These are phyloP conservation scores for Solanum hybrid DNA, from an alignment of 305 asterid genomes.

Conservation along the genomic window DNA sequence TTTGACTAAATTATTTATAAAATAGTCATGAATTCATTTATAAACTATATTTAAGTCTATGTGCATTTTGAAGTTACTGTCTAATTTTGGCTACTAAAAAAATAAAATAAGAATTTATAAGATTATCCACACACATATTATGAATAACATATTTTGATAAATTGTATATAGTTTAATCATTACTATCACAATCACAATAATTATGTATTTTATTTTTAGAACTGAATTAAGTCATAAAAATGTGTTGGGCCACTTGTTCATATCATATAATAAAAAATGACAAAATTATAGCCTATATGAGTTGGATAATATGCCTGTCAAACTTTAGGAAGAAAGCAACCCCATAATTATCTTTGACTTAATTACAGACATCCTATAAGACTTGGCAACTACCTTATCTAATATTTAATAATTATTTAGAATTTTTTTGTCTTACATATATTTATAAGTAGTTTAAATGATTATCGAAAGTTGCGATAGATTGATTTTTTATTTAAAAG, in stretches of 20 bases:
- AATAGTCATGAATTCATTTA: neutral
- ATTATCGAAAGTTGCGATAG: rapidly evolving
- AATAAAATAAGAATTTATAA: neutral
- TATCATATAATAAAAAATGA: neutral
- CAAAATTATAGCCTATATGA: neutral
- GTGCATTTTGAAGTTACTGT: neutral
- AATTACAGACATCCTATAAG: neutral
- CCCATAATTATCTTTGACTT: constrained; percentile 1
- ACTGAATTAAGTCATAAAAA: neutral
- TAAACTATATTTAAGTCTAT: neutral
- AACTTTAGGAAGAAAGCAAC: neutral
- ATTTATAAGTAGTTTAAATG: neutral
- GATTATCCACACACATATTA: neutral
- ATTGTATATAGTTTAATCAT: neutral
- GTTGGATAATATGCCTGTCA: neutral
- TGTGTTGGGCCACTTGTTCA: neutral
- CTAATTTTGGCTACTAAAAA: neutral
- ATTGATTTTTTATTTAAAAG: rapidly evolving
- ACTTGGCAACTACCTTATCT: constrained; percentile 3
- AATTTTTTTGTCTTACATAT: neutral
- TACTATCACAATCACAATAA: neutral
- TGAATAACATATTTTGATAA: neutral
- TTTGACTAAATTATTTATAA: neutral
- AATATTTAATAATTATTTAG: neutral
- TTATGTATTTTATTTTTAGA: neutral